These are phyloP conservation scores for Colletotrichum lindemuthianum DNA, from an alignment of 2,329 filamentous ascomycete genomes.

Conservation along the genomic window DNA sequence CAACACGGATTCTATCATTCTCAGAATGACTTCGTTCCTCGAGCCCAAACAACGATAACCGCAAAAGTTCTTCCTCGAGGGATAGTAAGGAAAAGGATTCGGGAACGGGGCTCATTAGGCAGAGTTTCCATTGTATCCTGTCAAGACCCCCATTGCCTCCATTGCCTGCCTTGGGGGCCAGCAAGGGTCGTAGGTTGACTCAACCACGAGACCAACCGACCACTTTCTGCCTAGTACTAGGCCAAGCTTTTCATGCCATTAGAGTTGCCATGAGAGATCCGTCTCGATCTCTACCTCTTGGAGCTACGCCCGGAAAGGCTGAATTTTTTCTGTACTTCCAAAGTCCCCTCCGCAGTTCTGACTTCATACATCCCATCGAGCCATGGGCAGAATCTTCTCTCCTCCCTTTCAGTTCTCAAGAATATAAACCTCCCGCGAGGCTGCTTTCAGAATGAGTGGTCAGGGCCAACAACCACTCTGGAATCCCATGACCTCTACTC, in stretches of 20 bases:
- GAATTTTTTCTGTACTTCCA: conserved; percentile 12
- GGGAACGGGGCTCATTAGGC: conserved; percentile 25
- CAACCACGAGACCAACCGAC: conserved; percentile 15
- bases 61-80: conserved; percentile 28
- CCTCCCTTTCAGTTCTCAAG: background rate
- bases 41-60: conserved; percentile 12
- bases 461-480: conserved; percentile 18
- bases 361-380: conserved; percentile 3
- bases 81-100: background rate
- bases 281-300: background rate
- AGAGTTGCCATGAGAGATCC: conserved; percentile 10
- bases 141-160: conserved; percentile 2
- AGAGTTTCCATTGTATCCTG: conserved; percentile 11
- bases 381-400: background rate
- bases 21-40: conserved; percentile 6
- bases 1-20: background rate
- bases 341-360: conserved; percentile 25
- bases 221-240: conserved; percentile 21
- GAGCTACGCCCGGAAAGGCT: conserved; percentile 16
- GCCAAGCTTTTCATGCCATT: conserved; percentile 8
- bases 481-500: conserved; percentile 12
- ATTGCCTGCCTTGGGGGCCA: conserved; percentile 24
- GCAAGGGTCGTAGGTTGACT: conserved; percentile 19
- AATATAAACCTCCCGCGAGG: conserved; percentile 28
- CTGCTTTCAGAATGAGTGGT: conserved; percentile 27